phyloP scores from a whole-genome alignment of 345 rosid genomes.

The Eucalyptus cloeziana region DNA sequence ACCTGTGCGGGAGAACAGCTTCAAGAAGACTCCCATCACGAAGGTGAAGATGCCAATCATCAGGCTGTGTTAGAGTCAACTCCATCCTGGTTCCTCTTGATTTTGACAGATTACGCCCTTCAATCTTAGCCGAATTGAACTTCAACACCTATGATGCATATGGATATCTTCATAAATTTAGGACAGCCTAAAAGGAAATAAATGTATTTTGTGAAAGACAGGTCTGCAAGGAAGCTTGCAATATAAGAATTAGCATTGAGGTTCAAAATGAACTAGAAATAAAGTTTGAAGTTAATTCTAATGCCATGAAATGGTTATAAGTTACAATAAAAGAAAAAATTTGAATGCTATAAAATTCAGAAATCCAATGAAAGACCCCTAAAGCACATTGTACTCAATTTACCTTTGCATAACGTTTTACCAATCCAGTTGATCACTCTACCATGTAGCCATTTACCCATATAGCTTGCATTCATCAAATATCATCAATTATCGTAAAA shows the following conservation, averaged over 20 bases:
- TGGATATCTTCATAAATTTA: neutral
- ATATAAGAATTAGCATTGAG: neutral
- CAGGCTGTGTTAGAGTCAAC: constrained; percentile 58
- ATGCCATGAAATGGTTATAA: neutral
- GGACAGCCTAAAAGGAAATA: neutral
- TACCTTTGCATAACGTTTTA: neutral
- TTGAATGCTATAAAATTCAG: neutral
- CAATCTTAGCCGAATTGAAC: neutral
- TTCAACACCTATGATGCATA: neutral
- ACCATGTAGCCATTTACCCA: neutral
- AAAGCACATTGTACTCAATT: neutral
- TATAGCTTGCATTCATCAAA: neutral
- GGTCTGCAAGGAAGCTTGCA: neutral
- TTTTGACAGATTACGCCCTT: constrained; percentile 1
- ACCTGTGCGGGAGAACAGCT: constrained; percentile 79
- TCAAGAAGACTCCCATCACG: constrained; percentile 64
- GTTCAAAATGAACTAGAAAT: neutral
- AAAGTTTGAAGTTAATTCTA: neutral
- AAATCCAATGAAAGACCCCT: neutral
- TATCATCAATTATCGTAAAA: neutral
- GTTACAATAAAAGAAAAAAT: neutral
- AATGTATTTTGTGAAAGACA: neutral
- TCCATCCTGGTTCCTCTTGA: constrained; percentile 31
- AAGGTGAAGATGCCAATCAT: constrained; percentile 91
- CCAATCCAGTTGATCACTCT: neutral